A percentile compares a stretch with the other conserved stretches of the same genome.
Evolutionary conservation across 768 basidiomycete species (phyloP).

Genomic region (Boletellus emodensis): DNA sequence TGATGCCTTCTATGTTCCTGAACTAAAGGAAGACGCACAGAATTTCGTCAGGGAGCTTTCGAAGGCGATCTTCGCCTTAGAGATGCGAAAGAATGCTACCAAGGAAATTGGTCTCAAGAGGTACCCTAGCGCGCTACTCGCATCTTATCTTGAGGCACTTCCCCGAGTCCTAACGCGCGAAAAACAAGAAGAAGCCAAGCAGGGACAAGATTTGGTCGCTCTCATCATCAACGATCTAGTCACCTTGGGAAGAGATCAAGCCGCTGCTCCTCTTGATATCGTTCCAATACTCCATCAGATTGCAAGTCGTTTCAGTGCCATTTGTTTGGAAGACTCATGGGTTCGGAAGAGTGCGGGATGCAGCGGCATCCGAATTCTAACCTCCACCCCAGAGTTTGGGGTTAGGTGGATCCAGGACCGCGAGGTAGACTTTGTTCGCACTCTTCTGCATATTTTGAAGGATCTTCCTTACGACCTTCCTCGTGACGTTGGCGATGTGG

Average conservation of each 20-base stretch:
- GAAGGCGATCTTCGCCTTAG: conserved; percentile 66
- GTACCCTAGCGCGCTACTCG: conserved; percentile 54
- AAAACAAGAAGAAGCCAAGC: conserved; percentile 53
- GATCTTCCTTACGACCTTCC: conserved; percentile 91
- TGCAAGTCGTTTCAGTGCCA: conserved; percentile 73
- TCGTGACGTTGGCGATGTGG: conserved; percentile 71
- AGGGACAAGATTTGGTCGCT: conserved; percentile 57
- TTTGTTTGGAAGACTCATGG: conserved; percentile 93
- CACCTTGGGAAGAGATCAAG: conserved; percentile 44
- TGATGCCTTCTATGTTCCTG: conserved; percentile 66
- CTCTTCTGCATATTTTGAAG: conserved; percentile 86
- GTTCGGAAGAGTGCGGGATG: conserved; percentile 86
- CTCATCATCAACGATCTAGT: conserved; percentile 67
- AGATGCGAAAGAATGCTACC: conserved; percentile 58
- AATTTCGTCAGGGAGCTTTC: conserved; percentile 67
- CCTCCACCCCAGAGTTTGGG: conserved; percentile 64
- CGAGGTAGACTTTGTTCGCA: conserved; percentile 86
- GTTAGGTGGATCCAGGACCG: conserved; percentile 79
- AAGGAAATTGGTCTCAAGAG: conserved; percentile 52
- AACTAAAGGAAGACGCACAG: conserved; percentile 66
- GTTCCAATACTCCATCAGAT: conserved; percentile 74
- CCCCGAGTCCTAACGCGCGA: conserved; percentile 72
- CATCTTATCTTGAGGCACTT: conserved; percentile 76
- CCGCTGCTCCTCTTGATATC: conserved; percentile 51
- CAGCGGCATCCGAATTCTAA: conserved; percentile 78